Conservation (phyloP, 2,329 filamentous ascomycete genomes). For the Fusarium sp. region DNA sequence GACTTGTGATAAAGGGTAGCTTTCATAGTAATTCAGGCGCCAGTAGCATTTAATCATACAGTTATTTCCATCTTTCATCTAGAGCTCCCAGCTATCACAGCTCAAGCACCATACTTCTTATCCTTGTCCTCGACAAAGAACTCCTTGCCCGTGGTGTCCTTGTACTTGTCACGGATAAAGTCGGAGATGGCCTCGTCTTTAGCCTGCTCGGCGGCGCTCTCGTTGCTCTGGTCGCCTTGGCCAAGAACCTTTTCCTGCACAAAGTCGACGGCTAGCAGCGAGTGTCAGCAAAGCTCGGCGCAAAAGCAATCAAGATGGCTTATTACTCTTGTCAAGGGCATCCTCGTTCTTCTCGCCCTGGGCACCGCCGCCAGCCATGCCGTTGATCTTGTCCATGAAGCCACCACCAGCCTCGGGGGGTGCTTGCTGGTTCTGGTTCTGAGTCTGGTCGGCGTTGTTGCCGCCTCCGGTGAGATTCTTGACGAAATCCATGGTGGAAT, state of each 20-base stretch:
- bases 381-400: slow-evolving; percentile 77
- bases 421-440: slow-evolving; percentile 46
- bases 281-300: not conserved
- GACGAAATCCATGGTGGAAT: slow-evolving; percentile 64
- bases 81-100: not conserved
- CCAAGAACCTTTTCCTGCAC: slow-evolving; percentile 81
- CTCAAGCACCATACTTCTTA: slow-evolving; percentile 48
- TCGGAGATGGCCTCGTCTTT: slow-evolving; percentile 85
- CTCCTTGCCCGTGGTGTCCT: slow-evolving; percentile 73
- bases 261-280: slow-evolving; percentile 73
- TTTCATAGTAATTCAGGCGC: slow-evolving; percentile 16
- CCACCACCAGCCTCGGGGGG: slow-evolving; percentile 53
- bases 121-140: slow-evolving; percentile 78
- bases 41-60: slow-evolving; percentile 15
- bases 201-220: slow-evolving; percentile 79
- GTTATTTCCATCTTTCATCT: not conserved
- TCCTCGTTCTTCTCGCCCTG: slow-evolving; percentile 87
- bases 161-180: slow-evolving; percentile 77
- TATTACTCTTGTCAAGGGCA: slow-evolving; percentile 79
- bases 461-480: slow-evolving; percentile 60
- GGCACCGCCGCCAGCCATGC: slow-evolving; percentile 75
- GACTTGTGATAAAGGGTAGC: not conserved
- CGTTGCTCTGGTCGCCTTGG: slow-evolving; percentile 76
- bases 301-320: rapidly evolving
- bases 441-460: slow-evolving; percentile 45